phyloP scores from a whole-genome alignment of 805 yeast species.

The Schwanniomyces vanrijiae region DNA sequence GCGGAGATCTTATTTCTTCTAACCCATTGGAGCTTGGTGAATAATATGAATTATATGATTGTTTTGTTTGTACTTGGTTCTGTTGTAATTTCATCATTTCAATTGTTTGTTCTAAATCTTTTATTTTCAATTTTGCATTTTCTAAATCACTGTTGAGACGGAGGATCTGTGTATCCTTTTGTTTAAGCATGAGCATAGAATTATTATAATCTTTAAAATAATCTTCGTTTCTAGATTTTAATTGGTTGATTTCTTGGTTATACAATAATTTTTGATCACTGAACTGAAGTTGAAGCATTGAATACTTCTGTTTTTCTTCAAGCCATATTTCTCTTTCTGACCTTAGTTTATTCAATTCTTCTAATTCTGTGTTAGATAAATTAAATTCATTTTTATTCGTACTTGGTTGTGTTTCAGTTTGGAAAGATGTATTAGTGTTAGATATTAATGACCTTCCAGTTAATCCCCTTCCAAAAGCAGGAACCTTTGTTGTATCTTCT shows the following conservation, averaged over 20 bases:
- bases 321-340: constrained; percentile 53
- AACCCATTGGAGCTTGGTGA: not conserved
- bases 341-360: constrained; percentile 52
- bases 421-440: constrained; percentile 7
- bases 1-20: not conserved
- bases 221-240: constrained; percentile 34
- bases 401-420: constrained; percentile 1
- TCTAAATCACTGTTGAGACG: constrained; percentile 65
- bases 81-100: constrained; percentile 29
- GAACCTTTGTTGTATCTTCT: constrained; percentile 26
- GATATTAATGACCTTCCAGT: constrained; percentile 44
- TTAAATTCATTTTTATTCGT: constrained; percentile 9
- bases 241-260: constrained; percentile 22
- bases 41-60: constrained; percentile 1
- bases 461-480: constrained; percentile 36
- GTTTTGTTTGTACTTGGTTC: constrained; percentile 10
- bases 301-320: constrained; percentile 22
- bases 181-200: constrained; percentile 52
- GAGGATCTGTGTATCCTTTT: constrained; percentile 67
- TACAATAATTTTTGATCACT: constrained; percentile 21
- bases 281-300: constrained; percentile 24
- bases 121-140: constrained; percentile 49
- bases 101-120: constrained; percentile 51
- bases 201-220: constrained; percentile 52
- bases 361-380: constrained; percentile 27